Percentiles rank a stretch among this genome's conserved stretches.
Conservation (phyloP, 441 rosid species). For the Syzygium syzygioides region DNA sequence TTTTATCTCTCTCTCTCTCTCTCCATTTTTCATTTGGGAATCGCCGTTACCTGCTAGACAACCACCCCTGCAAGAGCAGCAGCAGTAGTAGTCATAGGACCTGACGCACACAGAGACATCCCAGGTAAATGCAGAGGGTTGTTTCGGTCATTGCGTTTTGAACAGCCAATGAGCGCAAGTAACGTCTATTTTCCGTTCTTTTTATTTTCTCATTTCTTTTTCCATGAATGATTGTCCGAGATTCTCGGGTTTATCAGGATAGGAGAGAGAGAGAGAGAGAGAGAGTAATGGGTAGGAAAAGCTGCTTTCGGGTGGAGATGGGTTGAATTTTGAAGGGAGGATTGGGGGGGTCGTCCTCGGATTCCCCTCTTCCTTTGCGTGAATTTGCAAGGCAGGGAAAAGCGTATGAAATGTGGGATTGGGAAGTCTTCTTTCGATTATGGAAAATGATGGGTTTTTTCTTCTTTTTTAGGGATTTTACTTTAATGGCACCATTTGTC, state of each 20-base stretch:
- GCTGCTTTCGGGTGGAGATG: not conserved
- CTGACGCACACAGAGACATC: not conserved
- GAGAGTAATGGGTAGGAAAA: not conserved
- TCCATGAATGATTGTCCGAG: not conserved
- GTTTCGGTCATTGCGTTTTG: conserved; percentile 13
- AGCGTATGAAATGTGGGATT: not conserved
- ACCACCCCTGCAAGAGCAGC: conserved; percentile 12
- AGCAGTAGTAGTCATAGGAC: not conserved
- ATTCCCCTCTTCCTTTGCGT: not conserved
- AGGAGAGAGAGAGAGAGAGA: not conserved
- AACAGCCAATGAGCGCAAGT: not conserved
- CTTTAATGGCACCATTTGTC: not conserved
- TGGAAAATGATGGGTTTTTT: not conserved
- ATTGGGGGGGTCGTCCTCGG: not conserved
- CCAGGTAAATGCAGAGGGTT: conserved; percentile 8
- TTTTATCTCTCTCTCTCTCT: not conserved
- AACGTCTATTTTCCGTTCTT: not conserved
- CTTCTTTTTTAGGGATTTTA: not conserved
- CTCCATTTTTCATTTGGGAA: not conserved
- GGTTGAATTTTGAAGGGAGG: not conserved
- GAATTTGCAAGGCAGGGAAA: not conserved
- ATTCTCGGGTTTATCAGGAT: conserved; percentile 16
- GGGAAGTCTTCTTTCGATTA: not conserved
- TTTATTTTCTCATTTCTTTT: not conserved
- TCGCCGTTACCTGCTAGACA: conserved; percentile 14